These are phyloP conservation scores for Gaultheria prostrata DNA, from an alignment of 148 eudicot genomes.

Conservation along the genomic window DNA sequence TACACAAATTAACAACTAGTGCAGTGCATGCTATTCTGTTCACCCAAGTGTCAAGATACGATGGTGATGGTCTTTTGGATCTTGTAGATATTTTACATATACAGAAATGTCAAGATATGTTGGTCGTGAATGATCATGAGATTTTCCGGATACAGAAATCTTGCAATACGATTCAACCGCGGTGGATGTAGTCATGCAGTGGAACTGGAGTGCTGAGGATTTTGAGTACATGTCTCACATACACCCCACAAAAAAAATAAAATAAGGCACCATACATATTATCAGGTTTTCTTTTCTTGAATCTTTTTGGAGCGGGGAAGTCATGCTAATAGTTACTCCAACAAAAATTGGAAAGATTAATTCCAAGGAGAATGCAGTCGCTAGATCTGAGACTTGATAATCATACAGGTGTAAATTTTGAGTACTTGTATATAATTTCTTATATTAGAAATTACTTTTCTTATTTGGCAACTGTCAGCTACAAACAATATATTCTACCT, in stretches of 20 bases:
- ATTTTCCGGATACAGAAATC: background rate
- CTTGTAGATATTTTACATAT: background rate
- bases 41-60: background rate
- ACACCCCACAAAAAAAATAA: background rate
- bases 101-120: background rate
- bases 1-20: background rate
- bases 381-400: background rate
- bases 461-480: background rate
- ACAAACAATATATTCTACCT: background rate
- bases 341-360: background rate
- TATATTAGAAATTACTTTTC: background rate
- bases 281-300: background rate
- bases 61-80: background rate
- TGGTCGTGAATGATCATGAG: background rate
- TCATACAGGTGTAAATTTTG: background rate
- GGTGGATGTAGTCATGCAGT: background rate
- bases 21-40: background rate
- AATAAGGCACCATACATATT: background rate
- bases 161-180: background rate
- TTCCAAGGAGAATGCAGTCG: background rate
- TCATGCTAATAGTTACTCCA: background rate
- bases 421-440: background rate
- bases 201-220: background rate
- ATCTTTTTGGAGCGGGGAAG: background rate
- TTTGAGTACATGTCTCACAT: background rate